phyloP scores from a whole-genome alignment of 2,329 filamentous ascomycete genomes.

The Monilinia polystroma region DNA sequence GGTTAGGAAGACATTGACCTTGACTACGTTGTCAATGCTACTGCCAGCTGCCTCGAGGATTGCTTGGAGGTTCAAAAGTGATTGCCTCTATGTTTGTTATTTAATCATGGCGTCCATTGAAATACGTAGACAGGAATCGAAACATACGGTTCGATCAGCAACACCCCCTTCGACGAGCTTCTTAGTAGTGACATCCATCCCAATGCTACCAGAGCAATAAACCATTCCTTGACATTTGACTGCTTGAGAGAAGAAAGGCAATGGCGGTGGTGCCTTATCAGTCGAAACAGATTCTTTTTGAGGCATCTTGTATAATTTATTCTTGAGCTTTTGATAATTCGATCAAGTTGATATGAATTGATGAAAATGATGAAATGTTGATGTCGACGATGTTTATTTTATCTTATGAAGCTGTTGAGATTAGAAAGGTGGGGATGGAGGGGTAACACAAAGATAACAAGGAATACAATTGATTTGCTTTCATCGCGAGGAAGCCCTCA shows the following conservation, averaged over 20 bases:
- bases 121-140: neutral
- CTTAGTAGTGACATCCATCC: constrained; percentile 54
- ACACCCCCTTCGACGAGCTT: constrained; percentile 57
- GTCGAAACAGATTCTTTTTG: constrained; percentile 29
- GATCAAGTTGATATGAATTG: neutral
- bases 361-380: constrained; percentile 2
- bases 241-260: constrained; percentile 59
- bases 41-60: constrained; percentile 62
- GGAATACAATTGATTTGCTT: constrained; percentile 6
- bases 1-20: constrained; percentile 65
- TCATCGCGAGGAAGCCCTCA: neutral
- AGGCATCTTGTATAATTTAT: constrained; percentile 23
- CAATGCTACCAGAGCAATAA: constrained; percentile 67
- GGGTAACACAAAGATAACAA: neutral
- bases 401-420: neutral
- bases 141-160: constrained; percentile 52
- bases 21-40: constrained; percentile 59
- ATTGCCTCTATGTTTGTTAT: constrained; percentile 47
- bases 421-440: neutral
- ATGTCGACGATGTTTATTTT: neutral
- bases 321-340: constrained; percentile 41
- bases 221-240: constrained; percentile 64
- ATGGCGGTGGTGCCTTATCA: constrained; percentile 47
- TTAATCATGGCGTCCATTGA: neutral
- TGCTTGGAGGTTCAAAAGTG: constrained; percentile 57